Conservation (phyloP, 345 rosid species). For the Linum lewisii region DNA sequence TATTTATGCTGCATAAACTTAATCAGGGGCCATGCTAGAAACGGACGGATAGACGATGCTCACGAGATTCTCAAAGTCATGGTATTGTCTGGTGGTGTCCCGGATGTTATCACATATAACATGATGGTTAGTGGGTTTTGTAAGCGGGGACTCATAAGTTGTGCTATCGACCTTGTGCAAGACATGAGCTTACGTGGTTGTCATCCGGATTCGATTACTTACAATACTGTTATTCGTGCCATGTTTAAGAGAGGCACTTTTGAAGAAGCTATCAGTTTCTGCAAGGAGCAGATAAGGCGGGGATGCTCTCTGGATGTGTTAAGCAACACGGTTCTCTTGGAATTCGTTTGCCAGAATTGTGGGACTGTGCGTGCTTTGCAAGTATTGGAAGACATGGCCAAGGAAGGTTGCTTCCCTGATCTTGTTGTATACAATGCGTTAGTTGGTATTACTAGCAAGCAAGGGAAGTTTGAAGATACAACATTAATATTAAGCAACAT, state of each 20-base stretch:
- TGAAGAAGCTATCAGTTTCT: conserved; percentile 37
- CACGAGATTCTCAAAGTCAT: conserved; percentile 42
- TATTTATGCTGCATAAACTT: conserved; percentile 60
- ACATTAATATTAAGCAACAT: conserved; percentile 36
- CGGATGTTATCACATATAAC: conserved; percentile 70
- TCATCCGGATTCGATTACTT: conserved; percentile 67
- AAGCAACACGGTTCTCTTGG: conserved; percentile 56
- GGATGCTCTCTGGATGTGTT: conserved; percentile 67
- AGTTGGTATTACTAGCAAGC: conserved; percentile 49
- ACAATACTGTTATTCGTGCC: conserved; percentile 57
- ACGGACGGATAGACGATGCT: conserved; percentile 53
- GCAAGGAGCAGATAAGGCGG: conserved; percentile 53
- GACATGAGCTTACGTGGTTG: conserved; percentile 79
- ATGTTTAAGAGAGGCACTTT: conserved; percentile 47
- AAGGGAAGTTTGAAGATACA: conserved; percentile 46
- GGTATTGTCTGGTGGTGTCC: conserved; percentile 82
- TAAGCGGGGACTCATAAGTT: conserved; percentile 38
- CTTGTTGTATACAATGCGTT: conserved; percentile 63
- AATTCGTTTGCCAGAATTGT: conserved; percentile 65
- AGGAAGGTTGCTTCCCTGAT: conserved; percentile 75
- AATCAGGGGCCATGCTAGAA: conserved; percentile 52
- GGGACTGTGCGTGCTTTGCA: conserved; percentile 61
- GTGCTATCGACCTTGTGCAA: conserved; percentile 52
- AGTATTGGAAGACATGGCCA: conserved; percentile 65
- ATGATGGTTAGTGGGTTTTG: conserved; percentile 69